Evolutionary conservation across 805 yeast species (phyloP).

Genomic region (Wickerhamomyces tratensis): DNA sequence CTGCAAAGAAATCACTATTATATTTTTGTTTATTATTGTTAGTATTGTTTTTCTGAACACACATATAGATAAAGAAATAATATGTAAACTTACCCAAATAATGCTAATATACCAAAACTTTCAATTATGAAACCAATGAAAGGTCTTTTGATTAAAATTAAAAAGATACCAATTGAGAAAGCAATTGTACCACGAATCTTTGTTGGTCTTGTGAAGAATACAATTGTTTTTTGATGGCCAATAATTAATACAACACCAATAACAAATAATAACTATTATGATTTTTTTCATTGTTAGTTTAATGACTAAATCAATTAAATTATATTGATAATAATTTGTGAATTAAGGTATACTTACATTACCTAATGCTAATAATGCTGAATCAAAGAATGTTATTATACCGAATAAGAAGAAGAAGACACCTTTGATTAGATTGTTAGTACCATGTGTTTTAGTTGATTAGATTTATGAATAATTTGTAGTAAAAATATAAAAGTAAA

Average conservation of each 20-base stretch:
- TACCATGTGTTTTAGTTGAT: background rate
- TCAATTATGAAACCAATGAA: constrained; percentile 82
- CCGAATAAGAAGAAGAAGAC: constrained; percentile 74
- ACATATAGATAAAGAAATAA: too few species aligned
- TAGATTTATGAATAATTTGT: background rate
- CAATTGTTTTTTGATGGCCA: constrained; percentile 75
- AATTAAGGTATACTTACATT: constrained; percentile 51
- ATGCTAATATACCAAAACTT: constrained; percentile 77
- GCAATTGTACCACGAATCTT: constrained; percentile 83
- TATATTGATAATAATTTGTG: too few species aligned
- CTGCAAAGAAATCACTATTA: constrained; percentile 73
- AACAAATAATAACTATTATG: constrained; percentile 13
- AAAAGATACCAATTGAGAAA: constrained; percentile 61
- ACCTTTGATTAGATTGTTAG: constrained; percentile 23
- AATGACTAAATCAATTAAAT: too few species aligned
- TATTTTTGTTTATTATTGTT: too few species aligned
- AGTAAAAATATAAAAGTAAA: background rate
- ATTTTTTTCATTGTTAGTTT: too few species aligned
- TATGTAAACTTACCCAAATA: constrained; percentile 41
- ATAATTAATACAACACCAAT: constrained; percentile 81
- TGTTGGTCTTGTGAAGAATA: constrained; percentile 78
- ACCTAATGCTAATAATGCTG: constrained; percentile 84
- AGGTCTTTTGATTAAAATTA: constrained; percentile 69
- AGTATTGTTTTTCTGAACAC: too few species aligned
- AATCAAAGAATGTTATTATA: constrained; percentile 75